These are phyloP conservation scores for Fusarium graminum DNA, from an alignment of 2,329 filamentous ascomycete species.

Conservation along the genomic window DNA sequence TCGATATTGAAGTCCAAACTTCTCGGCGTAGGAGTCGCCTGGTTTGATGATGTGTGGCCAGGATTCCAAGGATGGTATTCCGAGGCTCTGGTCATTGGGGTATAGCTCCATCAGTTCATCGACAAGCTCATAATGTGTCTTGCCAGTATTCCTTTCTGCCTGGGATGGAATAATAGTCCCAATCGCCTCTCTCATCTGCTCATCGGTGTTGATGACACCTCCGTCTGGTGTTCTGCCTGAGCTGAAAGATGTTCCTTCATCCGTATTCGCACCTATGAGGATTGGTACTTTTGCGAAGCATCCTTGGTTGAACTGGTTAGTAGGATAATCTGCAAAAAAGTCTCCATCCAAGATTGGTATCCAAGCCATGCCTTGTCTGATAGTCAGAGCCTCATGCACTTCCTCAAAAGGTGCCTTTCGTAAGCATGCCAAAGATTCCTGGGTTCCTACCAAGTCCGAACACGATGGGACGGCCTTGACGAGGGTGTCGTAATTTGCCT, in stretches of 20 bases:
- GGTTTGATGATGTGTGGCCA: slow-evolving; percentile 52
- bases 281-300: slow-evolving; percentile 54
- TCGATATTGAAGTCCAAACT: slow-evolving; percentile 49
- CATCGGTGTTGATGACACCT: slow-evolving; percentile 48
- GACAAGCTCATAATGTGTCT: slow-evolving; percentile 41
- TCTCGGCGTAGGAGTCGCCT: slow-evolving; percentile 43
- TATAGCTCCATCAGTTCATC: slow-evolving; percentile 48
- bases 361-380: slow-evolving; percentile 22
- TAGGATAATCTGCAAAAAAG: slow-evolving; percentile 52
- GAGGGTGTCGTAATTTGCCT: slow-evolving; percentile 49
- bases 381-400: slow-evolving; percentile 40
- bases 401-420: slow-evolving; percentile 49
- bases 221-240: slow-evolving; percentile 34
- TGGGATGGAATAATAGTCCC: slow-evolving; percentile 16
- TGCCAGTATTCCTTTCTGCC: slow-evolving; percentile 37
- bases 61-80: slow-evolving; percentile 52
- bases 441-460: slow-evolving; percentile 38
- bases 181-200: slow-evolving; percentile 45
- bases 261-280: slow-evolving; percentile 54
- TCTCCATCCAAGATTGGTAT: slow-evolving; percentile 54
- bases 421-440: slow-evolving; percentile 48
- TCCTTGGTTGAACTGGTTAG: slow-evolving; percentile 51
- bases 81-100: slow-evolving; percentile 52
- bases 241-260: slow-evolving; percentile 50
- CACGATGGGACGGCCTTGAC: slow-evolving; percentile 48